Base-by-base conservation (phyloP, 2,329 filamentous ascomycete genomes). In the Fonsecaea erecta region DNA sequence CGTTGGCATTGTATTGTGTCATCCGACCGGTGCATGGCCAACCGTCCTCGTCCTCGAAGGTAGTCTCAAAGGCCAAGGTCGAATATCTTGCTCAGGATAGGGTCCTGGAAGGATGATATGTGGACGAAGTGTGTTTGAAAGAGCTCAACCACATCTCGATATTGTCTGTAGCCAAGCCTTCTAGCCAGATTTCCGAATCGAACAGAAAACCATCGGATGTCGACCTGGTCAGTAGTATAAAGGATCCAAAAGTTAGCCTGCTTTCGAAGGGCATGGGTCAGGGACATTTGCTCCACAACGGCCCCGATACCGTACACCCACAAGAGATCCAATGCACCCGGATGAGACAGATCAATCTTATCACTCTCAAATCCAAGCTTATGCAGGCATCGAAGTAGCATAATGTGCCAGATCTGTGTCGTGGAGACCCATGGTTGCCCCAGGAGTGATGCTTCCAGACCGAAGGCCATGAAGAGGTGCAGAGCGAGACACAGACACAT, bases 401-500 rank as follows among this genome's bases (percentile, higher is more conserved):
- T 63, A 28, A 63, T 34, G 32, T 63, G 60, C 26, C 28, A 57
- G 9, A 63, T 51, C 37, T 63, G 52, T 11, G 35, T 52, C 18
- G 48, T 52, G 24, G 60, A 57, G 12, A 63, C 21, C 43, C 26
- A 48, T 7, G 56, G 7, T 37, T 58, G 53, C n/a, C 11, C 3
- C 53, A 56, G 40, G 26, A 52, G 40, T 11, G 53, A 34, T 14
- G 34, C 18, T 52, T 63, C 53, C 11, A 40, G 14, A 11, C 26
- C 43, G 9, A 56, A 52, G 14, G 28, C 46, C 8, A 63, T 26
- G 21, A 51, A 48, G 5, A 48, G 56, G 12, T 56, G 52, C 16
- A 57, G 11, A 3, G 53, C 60, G 14, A 63, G 52, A 40, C 60
- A 63, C 9, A 63, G 28, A 57, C 60, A 63, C 60, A 63, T 57